A percentile compares a stretch with the other conserved stretches of the same genome.
These are phyloP conservation scores for Syzygium aromaticum DNA, from an alignment of 345 rosid species.

Conservation along the genomic window DNA sequence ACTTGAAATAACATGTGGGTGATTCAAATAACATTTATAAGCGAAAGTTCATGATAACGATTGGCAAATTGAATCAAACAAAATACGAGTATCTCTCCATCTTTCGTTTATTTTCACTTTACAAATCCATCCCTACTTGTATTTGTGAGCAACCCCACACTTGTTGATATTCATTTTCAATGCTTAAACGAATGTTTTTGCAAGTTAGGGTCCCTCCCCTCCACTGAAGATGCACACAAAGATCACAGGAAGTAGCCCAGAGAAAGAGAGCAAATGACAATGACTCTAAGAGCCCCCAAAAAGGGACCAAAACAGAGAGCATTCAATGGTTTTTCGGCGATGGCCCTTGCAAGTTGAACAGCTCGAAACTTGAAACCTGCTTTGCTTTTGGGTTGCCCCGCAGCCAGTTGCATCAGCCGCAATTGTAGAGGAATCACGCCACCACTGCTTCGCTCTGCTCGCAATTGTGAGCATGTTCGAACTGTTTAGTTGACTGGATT, in stretches of 20 bases:
- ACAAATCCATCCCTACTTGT: neutral
- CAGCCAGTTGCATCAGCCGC: neutral
- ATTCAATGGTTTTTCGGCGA: neutral
- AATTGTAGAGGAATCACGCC: neutral
- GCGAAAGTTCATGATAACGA: rapidly evolving
- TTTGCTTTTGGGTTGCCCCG: neutral
- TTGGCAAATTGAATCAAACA: neutral
- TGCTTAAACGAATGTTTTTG: neutral
- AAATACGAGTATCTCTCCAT: neutral
- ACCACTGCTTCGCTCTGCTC: neutral
- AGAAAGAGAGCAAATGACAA: neutral
- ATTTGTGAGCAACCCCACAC: neutral
- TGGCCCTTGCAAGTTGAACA: neutral
- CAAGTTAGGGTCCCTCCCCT: neutral
- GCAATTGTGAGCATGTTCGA: neutral
- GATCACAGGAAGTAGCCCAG: neutral
- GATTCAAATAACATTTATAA: neutral
- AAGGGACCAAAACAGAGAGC: neutral
- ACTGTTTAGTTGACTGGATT: neutral
- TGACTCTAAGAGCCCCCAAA: neutral
- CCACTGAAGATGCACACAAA: neutral
- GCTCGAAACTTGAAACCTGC: neutral
- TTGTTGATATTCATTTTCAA: neutral
- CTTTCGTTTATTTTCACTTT: neutral
- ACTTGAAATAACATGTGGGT: too few species aligned